A percentile compares a stretch with the other conserved stretches of the same genome.
These are phyloP conservation scores for Mycena pura DNA, from an alignment of 768 basidiomycete genomes.

Conservation along the genomic window DNA sequence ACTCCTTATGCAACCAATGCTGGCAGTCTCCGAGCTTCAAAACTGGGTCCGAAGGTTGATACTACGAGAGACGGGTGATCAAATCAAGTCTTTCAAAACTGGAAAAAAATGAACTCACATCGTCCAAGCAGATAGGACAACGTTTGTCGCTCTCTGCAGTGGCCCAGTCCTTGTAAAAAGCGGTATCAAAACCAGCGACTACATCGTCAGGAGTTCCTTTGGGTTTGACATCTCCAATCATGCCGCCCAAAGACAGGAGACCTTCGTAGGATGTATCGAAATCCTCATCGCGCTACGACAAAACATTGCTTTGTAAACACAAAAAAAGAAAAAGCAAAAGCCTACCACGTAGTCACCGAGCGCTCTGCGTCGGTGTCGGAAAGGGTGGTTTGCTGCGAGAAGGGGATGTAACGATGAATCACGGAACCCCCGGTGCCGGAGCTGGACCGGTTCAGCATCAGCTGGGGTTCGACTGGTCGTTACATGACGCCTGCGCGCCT, in stretches of 20 bases:
- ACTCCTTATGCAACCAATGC: conserved; percentile 83
- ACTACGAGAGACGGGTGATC: conserved; percentile 49
- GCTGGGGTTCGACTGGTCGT: neutral
- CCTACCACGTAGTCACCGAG: conserved; percentile 61
- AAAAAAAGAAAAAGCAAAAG: neutral
- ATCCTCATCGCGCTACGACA: conserved; percentile 72
- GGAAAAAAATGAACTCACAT: conserved; percentile 57
- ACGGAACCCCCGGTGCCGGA: conserved; percentile 12
- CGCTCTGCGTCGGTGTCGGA: conserved; percentile 28
- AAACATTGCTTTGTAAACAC: conserved; percentile 6
- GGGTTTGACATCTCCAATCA: conserved; percentile 74
- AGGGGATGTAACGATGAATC: conserved; percentile 16
- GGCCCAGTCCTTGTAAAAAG: conserved; percentile 72
- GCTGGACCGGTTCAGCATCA: conserved; percentile 1
- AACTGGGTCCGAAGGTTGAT: conserved; percentile 64
- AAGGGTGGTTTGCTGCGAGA: neutral
- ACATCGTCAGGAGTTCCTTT: conserved; percentile 68
- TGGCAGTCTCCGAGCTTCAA: conserved; percentile 72
- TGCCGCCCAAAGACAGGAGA: conserved; percentile 60
- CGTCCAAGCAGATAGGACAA: conserved; percentile 87
- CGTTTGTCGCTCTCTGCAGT: conserved; percentile 69
- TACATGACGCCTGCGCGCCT: conserved; percentile 8
- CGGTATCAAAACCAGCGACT: conserved; percentile 64
- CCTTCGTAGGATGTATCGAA: conserved; percentile 80
- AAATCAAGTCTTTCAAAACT: conserved; percentile 15